Evolutionary conservation across 169 alveolate genomes (phyloP).

Genomic region (Perkinsus olseni): DNA sequence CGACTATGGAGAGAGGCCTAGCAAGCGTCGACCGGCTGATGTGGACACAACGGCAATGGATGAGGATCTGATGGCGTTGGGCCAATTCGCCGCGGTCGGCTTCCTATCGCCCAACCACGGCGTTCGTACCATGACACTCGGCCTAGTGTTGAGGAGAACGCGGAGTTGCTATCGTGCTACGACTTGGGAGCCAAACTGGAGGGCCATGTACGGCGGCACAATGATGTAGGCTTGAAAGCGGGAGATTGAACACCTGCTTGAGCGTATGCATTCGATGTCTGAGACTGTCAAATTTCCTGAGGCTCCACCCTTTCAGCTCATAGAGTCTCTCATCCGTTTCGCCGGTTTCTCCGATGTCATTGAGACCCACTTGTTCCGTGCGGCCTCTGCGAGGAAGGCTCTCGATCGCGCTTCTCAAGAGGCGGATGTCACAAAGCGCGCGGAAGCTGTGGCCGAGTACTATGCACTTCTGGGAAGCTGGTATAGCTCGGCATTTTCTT

Average conservation of each 20-base stretch:
- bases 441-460: not conserved
- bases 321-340: not conserved
- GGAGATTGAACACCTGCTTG: not conserved
- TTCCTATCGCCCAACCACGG: too few species aligned
- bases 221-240: not conserved
- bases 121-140: too few species aligned
- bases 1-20: not conserved
- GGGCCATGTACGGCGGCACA: not conserved
- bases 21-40: not conserved
- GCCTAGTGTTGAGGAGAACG: not conserved
- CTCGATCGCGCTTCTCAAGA: not conserved
- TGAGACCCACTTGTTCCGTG: not conserved
- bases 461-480: not conserved
- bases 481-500: not conserved
- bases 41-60: not conserved
- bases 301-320: not conserved
- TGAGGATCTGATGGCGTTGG: not conserved
- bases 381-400: not conserved
- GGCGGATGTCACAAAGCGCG: not conserved
- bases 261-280: too few species aligned
- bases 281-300: too few species aligned
- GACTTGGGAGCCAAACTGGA: not conserved
- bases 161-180: not conserved
- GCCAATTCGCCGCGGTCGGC: not conserved
- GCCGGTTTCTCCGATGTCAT: not conserved